phyloP scores from a whole-genome alignment of 2,329 filamentous ascomycete genomes.

The Colletotrichum sublineola region DNA sequence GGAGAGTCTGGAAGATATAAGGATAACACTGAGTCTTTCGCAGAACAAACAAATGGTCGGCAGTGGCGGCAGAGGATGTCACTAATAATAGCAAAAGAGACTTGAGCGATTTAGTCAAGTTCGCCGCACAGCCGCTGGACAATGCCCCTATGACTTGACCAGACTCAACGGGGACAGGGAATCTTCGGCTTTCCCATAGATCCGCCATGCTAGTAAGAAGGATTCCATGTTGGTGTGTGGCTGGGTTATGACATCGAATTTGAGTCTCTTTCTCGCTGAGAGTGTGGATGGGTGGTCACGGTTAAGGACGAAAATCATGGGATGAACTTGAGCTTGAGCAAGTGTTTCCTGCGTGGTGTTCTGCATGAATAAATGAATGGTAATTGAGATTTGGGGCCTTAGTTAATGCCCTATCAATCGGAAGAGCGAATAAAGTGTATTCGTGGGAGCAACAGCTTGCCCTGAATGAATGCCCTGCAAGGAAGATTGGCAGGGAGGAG shows the following conservation, averaged over 20 bases:
- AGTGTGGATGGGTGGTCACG: constrained; percentile 5
- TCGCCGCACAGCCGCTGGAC: too few relatives aligned
- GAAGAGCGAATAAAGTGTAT: background rate
- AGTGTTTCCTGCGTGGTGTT: background rate
- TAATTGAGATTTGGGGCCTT: background rate
- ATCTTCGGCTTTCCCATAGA: constrained; percentile 23
- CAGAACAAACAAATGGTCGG: constrained; percentile 5
- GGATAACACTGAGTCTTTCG: background rate
- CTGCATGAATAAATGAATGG: background rate
- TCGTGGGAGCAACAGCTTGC: background rate
- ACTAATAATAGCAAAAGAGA: constrained; percentile 27
- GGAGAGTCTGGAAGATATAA: background rate
- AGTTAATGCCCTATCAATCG: background rate
- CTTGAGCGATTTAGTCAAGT: constrained; percentile 3
- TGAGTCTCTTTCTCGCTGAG: constrained; percentile 23
- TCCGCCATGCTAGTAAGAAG: constrained; percentile 32
- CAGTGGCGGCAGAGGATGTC: background rate
- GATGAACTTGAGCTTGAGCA: background rate
- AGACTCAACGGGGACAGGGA: constrained; percentile 21
- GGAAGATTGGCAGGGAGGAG: constrained; percentile 3
- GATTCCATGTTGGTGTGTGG: constrained; percentile 19
- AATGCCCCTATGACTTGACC: background rate
- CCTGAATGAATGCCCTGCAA: constrained; percentile 18
- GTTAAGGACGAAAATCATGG: constrained; percentile 8
- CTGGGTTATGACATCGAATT: constrained; percentile 34